Base-by-base conservation (phyloP, 495 filamentous ascomycete genomes). In the Talaromyces borbonicus region DNA sequence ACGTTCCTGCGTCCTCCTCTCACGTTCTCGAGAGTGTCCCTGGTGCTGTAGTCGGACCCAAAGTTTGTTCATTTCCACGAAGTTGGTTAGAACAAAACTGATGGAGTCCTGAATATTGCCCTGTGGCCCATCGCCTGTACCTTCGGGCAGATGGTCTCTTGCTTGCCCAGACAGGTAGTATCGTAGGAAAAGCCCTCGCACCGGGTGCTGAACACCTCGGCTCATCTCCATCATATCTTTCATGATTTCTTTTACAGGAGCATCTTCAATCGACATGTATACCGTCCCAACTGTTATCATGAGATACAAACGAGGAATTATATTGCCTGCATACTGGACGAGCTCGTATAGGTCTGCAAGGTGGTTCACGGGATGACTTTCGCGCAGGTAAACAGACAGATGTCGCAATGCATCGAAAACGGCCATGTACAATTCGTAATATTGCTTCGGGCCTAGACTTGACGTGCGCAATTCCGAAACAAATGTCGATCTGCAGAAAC, bases 141-240 rank as follows among this genome's bases (percentile, higher is more conserved):
- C 87, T 5, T 74, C 73, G 6, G 90, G 90, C 19, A 96, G 73
- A 57, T 78, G 81, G 63, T 97, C 90, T 47, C 90, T 74, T 7
- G 90, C 92, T 68, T 97, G 90, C 14, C 90, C 90, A 24, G 86
- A 87, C 24, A 97, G 77, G 55, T 95, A 98, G 65, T 97, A 98
- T 59, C 92, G 79, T 51, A 98, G 67, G 62, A 98, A 98, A 30
- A 98, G 69, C 2, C 92, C 92, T 38, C 92, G 84, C 39, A 95
- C 86, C 2, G 92, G 92, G 58, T 98, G 93, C 57, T 98, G 92
- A 23, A 98, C 87, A 38, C 92, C 92, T 50, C 92, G 78, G 63
- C 87, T 95, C 92, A 98, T 98, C 67, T 98, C 92, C 92, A 98
- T 98, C 92, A 98, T 98, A 60, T 98, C 92, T 65, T 98, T 98